Percentiles rank a stretch among this genome's conserved stretches.
These are phyloP conservation scores for Pilaira anomala DNA, from an alignment of 192 early-diverging fungal species.

Conservation along the genomic window DNA sequence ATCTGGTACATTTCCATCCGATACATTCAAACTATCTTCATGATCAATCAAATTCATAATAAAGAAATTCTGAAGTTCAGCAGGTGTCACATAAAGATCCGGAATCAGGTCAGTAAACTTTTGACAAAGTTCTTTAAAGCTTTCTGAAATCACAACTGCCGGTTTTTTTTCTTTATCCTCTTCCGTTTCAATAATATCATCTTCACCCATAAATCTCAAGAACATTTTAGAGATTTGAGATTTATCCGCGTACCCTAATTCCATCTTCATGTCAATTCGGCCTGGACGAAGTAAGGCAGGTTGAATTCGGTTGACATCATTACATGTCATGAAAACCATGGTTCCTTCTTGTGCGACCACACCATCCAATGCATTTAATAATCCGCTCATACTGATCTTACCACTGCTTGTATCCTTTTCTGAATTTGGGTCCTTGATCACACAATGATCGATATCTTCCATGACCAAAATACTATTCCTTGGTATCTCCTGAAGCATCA, in stretches of 20 bases:
- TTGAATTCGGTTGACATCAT: slow-evolving; percentile 41
- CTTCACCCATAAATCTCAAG: slow-evolving; percentile 19
- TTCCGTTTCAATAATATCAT: background rate
- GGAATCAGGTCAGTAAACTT: slow-evolving; percentile 19
- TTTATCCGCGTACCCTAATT: slow-evolving; percentile 46
- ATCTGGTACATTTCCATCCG: background rate
- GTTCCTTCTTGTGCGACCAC: slow-evolving; percentile 50
- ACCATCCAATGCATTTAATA: slow-evolving; percentile 52
- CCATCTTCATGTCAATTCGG: slow-evolving; percentile 50
- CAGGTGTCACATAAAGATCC: slow-evolving; percentile 21
- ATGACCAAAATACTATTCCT: slow-evolving; percentile 53
- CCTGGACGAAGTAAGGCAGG: slow-evolving; percentile 54
- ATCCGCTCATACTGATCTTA: slow-evolving; percentile 38
- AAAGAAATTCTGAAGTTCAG: slow-evolving; percentile 35
- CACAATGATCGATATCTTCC: slow-evolving; percentile 47
- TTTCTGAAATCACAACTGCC: background rate
- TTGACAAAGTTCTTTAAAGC: background rate
- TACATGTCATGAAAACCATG: slow-evolving; percentile 52
- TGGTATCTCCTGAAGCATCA: slow-evolving; percentile 40
- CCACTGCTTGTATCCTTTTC: slow-evolving; percentile 12
- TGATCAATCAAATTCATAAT: slow-evolving; percentile 18
- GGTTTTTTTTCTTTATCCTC: background rate
- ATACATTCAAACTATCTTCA: background rate
- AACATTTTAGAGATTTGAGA: slow-evolving; percentile 44
- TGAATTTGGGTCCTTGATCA: slow-evolving; percentile 20